Evolutionary conservation across 1,284 basidiomycete genomes (phyloP).

Genomic region (Marasmius oreades): DNA sequence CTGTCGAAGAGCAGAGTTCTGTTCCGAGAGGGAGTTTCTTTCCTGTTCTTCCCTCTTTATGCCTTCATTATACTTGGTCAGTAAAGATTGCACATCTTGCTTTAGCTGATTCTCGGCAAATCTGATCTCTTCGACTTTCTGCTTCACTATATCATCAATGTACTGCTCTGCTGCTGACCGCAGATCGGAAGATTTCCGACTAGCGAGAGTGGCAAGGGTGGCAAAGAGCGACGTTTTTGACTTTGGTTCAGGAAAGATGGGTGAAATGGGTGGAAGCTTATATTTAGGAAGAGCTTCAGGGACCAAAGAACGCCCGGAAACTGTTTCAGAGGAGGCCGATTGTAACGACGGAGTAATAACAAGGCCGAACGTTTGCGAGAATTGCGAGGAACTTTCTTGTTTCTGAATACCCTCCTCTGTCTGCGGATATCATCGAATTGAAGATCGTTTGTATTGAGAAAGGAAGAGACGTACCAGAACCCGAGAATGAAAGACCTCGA

Average conservation of each 20-base stretch:
- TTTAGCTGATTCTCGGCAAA: conserved; percentile 52
- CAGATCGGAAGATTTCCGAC: conserved; percentile 48
- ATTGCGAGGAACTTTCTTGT: conserved; percentile 43
- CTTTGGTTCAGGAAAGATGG: conserved; percentile 68
- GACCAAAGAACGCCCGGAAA: conserved; percentile 26
- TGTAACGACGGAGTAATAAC: conserved; percentile 36
- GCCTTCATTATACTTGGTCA: conserved; percentile 55
- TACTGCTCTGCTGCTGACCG: conserved; percentile 58
- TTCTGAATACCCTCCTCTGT: conserved; percentile 37
- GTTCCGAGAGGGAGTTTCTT: conserved; percentile 18
- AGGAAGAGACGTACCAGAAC: conserved; percentile 56
- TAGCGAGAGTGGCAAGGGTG: conserved; percentile 58
- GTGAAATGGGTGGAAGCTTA: conserved; percentile 45
- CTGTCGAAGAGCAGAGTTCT: conserved; percentile 5
- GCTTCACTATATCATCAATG: conserved; percentile 49
- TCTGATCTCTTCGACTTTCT: conserved; percentile 56
- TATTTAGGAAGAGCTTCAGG: conserved; percentile 29
- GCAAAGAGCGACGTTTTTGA: conserved; percentile 70
- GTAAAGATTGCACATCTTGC: conserved; percentile 58
- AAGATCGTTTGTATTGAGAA: background rate
- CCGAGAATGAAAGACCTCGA: conserved; percentile 57
- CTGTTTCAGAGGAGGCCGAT: conserved; percentile 24
- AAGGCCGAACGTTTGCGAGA: conserved; percentile 51
- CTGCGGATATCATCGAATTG: conserved; percentile 27
- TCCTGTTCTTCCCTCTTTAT: conserved; percentile 46